Evolutionary conservation across 495 filamentous ascomycete genomes (phyloP).

Genomic region (Daldinia caldariorum): DNA sequence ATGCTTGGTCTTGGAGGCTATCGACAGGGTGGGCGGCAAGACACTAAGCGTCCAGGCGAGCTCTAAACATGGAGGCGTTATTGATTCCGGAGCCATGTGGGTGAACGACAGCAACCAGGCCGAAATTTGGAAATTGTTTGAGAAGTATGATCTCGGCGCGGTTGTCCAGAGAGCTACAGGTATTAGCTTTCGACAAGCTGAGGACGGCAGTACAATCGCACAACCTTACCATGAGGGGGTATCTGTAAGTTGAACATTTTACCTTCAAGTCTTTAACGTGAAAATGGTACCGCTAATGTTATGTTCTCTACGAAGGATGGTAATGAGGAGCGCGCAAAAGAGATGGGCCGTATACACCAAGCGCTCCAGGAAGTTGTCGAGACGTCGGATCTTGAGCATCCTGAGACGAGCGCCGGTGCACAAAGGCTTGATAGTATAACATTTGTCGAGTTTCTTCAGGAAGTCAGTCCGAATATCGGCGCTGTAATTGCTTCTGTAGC

Average conservation of each 20-base stretch:
- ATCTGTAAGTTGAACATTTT: conserved; percentile 43
- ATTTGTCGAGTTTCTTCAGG: conserved; percentile 37
- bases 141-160: conserved; percentile 50
- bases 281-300: not conserved
- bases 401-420: conserved; percentile 35
- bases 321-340: conserved; percentile 5
- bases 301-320: not conserved
- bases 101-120: conserved; percentile 61
- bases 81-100: conserved; percentile 61
- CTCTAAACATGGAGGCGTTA: conserved; percentile 41
- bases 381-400: conserved; percentile 33
- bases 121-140: conserved; percentile 50
- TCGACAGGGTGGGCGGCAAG: conserved; percentile 62
- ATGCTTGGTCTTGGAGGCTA: conserved; percentile 57
- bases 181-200: conserved; percentile 47
- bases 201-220: conserved; percentile 34
- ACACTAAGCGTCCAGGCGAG: conserved; percentile 46
- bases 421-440: conserved; percentile 47
- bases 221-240: conserved; percentile 47
- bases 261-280: not conserved
- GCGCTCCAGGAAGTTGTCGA: conserved; percentile 34
- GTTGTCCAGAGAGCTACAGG: conserved; percentile 55
- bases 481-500: conserved; percentile 46
- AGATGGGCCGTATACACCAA: conserved; percentile 14
- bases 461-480: conserved; percentile 20